These are phyloP conservation scores for Mycena kentingensis DNA, from an alignment of 768 basidiomycete genomes.

Conservation along the genomic window DNA sequence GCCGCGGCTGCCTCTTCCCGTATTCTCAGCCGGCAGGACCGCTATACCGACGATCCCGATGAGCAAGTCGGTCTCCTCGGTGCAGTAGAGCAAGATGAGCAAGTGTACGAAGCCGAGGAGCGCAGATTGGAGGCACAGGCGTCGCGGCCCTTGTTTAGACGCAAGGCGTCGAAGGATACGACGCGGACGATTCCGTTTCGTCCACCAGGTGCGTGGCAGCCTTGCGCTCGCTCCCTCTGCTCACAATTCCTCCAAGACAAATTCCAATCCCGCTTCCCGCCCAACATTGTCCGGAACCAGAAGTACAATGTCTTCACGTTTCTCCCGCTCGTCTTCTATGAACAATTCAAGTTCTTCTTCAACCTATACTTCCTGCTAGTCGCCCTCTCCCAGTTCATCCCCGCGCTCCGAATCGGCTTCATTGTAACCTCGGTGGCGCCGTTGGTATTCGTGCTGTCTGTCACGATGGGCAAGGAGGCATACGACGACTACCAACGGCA, in stretches of 20 bases:
- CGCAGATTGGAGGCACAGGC: slow-evolving; percentile 18
- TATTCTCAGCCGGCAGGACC: slow-evolving; percentile 51
- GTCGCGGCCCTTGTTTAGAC: slow-evolving; percentile 27
- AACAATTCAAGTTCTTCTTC: slow-evolving; percentile 99
- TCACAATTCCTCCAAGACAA: slow-evolving; percentile 53
- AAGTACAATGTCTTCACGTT: slow-evolving; percentile 98
- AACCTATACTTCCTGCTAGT: slow-evolving; percentile 98
- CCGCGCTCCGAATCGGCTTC: slow-evolving; percentile 94
- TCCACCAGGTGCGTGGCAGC: slow-evolving; percentile 55
- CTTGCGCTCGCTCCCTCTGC: neutral
- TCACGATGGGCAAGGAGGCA: slow-evolving; percentile 99
- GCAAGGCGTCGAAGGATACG: slow-evolving; percentile 55
- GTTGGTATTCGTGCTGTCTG: slow-evolving; percentile 88
- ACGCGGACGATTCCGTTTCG: slow-evolving; percentile 79
- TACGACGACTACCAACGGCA: slow-evolving; percentile 97
- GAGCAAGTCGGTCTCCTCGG: slow-evolving; percentile 58
- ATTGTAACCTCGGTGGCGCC: slow-evolving; percentile 96
- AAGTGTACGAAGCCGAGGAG: slow-evolving; percentile 36
- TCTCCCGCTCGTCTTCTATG: slow-evolving; percentile 94
- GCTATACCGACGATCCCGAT: slow-evolving; percentile 64
- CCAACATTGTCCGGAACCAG: slow-evolving; percentile 95
- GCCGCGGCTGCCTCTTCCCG: slow-evolving; percentile 37
- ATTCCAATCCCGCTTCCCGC: slow-evolving; percentile 68
- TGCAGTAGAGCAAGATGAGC: slow-evolving; percentile 40
- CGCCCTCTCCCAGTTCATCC: slow-evolving; percentile 93